phyloP scores from a whole-genome alignment of 805 yeast species.

The Myxozyma lipomycoides region DNA sequence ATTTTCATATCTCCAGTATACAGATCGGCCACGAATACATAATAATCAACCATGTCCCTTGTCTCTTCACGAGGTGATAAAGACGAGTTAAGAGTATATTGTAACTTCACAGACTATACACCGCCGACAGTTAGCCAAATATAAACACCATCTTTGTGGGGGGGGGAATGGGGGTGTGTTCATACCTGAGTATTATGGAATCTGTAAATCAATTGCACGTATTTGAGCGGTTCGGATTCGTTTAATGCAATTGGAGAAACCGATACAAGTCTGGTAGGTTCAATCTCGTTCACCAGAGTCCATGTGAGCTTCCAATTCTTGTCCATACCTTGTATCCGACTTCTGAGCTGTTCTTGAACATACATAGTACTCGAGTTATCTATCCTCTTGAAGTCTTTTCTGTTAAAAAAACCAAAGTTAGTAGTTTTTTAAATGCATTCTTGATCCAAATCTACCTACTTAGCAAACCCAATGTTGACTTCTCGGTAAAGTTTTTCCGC shows the following conservation, averaged over 20 bases:
- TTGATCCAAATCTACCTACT: constrained; percentile 10
- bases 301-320: constrained; percentile 14
- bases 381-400: neutral
- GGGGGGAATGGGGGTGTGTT: neutral
- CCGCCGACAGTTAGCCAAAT: constrained; percentile 2
- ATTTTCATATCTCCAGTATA: constrained; percentile 14
- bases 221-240: constrained; percentile 10
- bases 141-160: no score
- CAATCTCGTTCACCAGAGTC: constrained; percentile 11
- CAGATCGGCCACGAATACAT: constrained; percentile 12
- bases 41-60: constrained; percentile 16
- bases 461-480: constrained; percentile 19
- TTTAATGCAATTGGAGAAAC: constrained; percentile 15
- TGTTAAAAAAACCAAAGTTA: neutral
- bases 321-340: constrained; percentile 23
- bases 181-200: constrained; percentile 21
- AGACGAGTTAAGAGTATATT: constrained; percentile 8
- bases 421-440: neutral
- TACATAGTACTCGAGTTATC: constrained; percentile 13
- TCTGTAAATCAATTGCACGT: constrained; percentile 18
- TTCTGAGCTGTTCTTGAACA: constrained; percentile 12
- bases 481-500: constrained; percentile 10
- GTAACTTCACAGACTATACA: constrained; percentile 11
- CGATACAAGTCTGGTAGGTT: constrained; percentile 9
- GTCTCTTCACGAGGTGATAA: constrained; percentile 10